These are phyloP conservation scores for Hansenula sp. DNA, from an alignment of 1,139 yeast species.

Conservation along the genomic window DNA sequence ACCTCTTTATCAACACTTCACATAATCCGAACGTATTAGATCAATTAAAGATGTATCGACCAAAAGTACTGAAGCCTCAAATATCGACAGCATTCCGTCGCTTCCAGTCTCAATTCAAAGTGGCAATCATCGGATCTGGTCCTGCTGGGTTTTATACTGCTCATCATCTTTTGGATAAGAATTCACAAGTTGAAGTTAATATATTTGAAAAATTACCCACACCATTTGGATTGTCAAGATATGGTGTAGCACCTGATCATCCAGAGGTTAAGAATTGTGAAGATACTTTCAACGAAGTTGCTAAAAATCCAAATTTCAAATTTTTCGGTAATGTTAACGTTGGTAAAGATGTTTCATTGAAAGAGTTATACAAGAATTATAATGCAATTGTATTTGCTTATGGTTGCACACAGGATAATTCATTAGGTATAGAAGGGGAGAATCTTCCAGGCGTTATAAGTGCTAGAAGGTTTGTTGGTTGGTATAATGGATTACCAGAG, in stretches of 20 bases:
- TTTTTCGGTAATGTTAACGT: constrained; percentile 76
- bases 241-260: constrained; percentile 99
- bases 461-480: constrained; percentile 86
- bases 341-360: constrained; percentile 54
- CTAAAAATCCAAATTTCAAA: constrained; percentile 36
- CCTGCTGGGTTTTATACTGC: constrained; percentile 97
- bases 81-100: neutral
- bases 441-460: constrained; percentile 63
- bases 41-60: neutral
- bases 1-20: too few relatives aligned
- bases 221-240: constrained; percentile 88
- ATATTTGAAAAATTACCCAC: constrained; percentile 81
- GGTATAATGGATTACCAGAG: constrained; percentile 93
- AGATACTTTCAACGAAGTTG: constrained; percentile 67
- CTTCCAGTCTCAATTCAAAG: constrained; percentile 11
- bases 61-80: neutral
- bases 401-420: constrained; percentile 71
- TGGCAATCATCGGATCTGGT: constrained; percentile 84
- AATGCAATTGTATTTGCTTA: constrained; percentile 77
- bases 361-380: constrained; percentile 49
- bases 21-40: neutral
- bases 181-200: constrained; percentile 46
- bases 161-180: constrained; percentile 59
- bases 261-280: constrained; percentile 93
- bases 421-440: constrained; percentile 58